phyloP scores from a whole-genome alignment of 202 grass and related monocot genomes.

The Setaria italica region DNA sequence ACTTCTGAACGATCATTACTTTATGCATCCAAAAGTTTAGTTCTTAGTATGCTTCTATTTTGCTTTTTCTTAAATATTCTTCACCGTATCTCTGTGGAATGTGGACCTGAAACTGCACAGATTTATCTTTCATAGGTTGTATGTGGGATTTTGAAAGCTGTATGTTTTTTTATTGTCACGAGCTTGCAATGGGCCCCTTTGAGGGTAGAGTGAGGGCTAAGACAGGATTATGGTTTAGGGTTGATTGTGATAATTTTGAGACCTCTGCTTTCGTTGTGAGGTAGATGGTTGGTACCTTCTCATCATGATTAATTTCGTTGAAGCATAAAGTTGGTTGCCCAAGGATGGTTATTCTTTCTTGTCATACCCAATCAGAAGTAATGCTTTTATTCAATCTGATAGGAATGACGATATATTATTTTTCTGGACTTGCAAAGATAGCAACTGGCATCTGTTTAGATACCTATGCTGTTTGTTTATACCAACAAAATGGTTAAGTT shows the following conservation, averaged over 20 bases:
- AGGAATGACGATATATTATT: constrained; percentile 13
- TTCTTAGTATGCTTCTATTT: not conserved
- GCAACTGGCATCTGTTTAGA: not conserved
- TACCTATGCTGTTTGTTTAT: not conserved
- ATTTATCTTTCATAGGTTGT: not conserved
- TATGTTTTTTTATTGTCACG: not conserved
- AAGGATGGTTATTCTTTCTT: constrained; percentile 44
- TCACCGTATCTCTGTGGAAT: not conserved
- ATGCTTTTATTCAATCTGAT: constrained; percentile 36
- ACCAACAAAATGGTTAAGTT: not conserved
- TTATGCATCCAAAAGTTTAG: not conserved
- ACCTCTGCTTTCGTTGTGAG: not conserved
- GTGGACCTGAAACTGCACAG: not conserved
- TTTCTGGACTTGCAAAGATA: not conserved
- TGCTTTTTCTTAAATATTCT: not conserved
- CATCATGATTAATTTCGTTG: constrained; percentile 1
- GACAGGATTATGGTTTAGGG: constrained; percentile 6
- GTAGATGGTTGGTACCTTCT: constrained; percentile 16
- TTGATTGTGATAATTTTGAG: not conserved
- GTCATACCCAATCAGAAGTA: constrained; percentile 17
- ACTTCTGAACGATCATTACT: not conserved
- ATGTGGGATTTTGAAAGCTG: not conserved
- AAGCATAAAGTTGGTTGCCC: constrained; percentile 33
- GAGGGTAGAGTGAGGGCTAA: not conserved
- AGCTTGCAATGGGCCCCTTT: not conserved